phyloP scores from a whole-genome alignment of 257 asterid species.

The Solanum arcanum region DNA sequence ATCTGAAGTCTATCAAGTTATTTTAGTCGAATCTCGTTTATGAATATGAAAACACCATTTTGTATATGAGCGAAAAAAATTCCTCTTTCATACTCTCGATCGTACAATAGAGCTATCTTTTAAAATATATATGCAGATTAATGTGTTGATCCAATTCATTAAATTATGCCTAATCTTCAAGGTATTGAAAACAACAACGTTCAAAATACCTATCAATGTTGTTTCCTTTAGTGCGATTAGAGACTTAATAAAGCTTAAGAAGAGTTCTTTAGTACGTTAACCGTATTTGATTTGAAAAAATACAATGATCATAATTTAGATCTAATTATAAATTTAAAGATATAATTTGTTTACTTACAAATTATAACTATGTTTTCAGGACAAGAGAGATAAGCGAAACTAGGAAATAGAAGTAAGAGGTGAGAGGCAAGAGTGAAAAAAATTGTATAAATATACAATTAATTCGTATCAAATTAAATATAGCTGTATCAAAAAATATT shows the following conservation, averaged over 20 bases:
- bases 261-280: background rate
- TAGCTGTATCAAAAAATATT: no score
- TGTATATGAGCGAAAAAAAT: no score
- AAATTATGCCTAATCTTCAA: background rate
- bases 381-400: background rate
- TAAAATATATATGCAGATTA: no score
- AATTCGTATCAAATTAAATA: no score
- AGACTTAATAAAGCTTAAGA: background rate
- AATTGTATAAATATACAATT: no score
- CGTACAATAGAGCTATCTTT: background rate
- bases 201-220: background rate
- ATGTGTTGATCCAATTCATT: background rate
- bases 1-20: no score
- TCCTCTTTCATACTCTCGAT: background rate
- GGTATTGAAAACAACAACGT: background rate
- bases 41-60: background rate
- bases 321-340: no score
- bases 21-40: no score
- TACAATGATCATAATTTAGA: no score
- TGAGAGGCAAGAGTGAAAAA: no score
- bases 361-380: no score
- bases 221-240: background rate
- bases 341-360: no score
- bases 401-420: background rate
- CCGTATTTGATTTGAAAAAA: background rate